phyloP scores from a whole-genome alignment of 2,329 filamentous ascomycete genomes.

The Diplodia intermedia region DNA sequence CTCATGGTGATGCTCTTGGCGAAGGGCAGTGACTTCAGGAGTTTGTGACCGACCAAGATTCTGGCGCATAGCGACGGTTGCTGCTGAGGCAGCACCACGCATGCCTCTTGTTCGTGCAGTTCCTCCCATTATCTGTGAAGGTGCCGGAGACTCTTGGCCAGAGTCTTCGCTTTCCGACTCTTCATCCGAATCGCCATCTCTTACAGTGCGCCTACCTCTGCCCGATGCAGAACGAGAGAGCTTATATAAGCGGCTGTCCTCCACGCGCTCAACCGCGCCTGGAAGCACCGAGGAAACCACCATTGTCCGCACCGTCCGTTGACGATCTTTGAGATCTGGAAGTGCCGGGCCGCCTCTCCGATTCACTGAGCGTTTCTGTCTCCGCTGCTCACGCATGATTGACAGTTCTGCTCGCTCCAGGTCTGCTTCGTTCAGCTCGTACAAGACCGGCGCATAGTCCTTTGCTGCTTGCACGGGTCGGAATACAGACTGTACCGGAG shows the following conservation, averaged over 20 bases:
- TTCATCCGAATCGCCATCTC: conserved; percentile 77
- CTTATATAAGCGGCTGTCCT: conserved; percentile 89
- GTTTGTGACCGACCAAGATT: conserved; percentile 83
- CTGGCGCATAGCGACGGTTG: conserved; percentile 83
- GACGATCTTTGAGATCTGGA: conserved; percentile 94
- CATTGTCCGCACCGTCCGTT: conserved; percentile 89
- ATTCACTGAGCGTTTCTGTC: conserved; percentile 95
- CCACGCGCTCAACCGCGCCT: conserved; percentile 78
- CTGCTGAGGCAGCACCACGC: conserved; percentile 84
- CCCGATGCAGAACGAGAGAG: conserved; percentile 50
- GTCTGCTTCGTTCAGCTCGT: conserved; percentile 90
- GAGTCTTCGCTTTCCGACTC: conserved; percentile 93
- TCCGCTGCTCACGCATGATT: conserved; percentile 89
- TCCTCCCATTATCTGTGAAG: conserved; percentile 70
- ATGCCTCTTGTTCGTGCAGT: conserved; percentile 87
- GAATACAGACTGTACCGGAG: conserved; percentile 82
- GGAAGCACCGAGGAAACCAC: conserved; percentile 92
- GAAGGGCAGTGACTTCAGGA: conserved; percentile 68
- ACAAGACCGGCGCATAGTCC: conserved; percentile 91
- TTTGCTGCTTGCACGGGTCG: conserved; percentile 91
- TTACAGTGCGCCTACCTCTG: conserved; percentile 62
- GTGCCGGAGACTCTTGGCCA: conserved; percentile 80
- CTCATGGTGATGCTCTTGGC: conserved; percentile 68
- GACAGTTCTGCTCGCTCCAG: conserved; percentile 90
- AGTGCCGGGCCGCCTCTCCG: conserved; percentile 88